Evolutionary conservation across 805 yeast species (phyloP), one percentile per base, ranked within the genome.

Genomic region (Brettanomyces nanus): DNA sequence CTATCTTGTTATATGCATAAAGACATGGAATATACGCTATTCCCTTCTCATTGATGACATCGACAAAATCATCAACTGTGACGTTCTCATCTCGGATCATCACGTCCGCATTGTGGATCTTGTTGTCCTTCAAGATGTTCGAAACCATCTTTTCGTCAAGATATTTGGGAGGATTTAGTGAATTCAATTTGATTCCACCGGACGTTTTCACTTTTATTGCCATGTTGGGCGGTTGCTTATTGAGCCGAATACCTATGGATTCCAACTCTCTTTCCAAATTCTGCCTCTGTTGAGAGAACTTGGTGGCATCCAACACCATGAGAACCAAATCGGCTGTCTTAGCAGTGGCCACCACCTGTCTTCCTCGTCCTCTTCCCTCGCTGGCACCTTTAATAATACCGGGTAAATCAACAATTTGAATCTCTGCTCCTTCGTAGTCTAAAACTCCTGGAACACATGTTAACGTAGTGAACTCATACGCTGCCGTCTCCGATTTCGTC

Each of bases 301-400:
- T 92, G 2, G 98, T 90, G 2, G 97, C 96, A 62, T 90, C 98
- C 46, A 90, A 63, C 39, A 90, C 87, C 95, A 90, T 92, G 53
- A 90, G 64, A 44, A 90, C 80, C 54, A 90, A 65, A 55, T 92
- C 97, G 0, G 96, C 87, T 0, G 97, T 90, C 58, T 92, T 81
- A 0, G 97, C 95, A 0, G 96, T 92, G 2, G 97, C 83, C 46
- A 90, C 89, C 30, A 92, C 97, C 59, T 92, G 97, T 51, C 95
- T 73, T 40, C 97, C 97, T 60, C 98, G 77, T 51, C 98, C 98
- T 61, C 89, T 89, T 52, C 97, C 97, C 56, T 85, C 95, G 26
- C 94, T 72, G 4, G 97, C 97, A 31, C 97, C 97, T 57, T 85
- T 85, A 41, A 90, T 90, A 49, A 90, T 90, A 59, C 98, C 98